Evolutionary conservation across 768 basidiomycete species (phyloP).

Genomic region (Phaeolepiota aurea): DNA sequence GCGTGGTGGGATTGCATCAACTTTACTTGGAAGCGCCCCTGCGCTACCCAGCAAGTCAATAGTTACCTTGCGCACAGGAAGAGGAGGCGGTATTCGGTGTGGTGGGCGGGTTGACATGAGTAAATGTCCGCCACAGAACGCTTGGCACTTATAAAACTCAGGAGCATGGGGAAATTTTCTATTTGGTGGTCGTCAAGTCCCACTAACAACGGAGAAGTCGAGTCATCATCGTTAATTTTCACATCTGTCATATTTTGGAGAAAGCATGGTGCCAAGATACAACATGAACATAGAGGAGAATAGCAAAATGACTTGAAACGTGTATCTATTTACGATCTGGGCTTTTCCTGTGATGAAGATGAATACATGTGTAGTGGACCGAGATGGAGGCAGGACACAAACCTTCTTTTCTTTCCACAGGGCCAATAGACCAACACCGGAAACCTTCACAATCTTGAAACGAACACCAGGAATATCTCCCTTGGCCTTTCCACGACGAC

Average conservation of each 20-base stretch:
- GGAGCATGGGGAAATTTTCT: no score
- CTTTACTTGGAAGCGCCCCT: no score
- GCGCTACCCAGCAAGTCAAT: no score
- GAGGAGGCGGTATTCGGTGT: no score
- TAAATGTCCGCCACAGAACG: no score
- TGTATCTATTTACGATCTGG: conserved; percentile 24
- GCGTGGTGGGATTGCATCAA: no score
- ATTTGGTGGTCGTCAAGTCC: no score
- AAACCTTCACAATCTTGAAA: conserved; percentile 99
- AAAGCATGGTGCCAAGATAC: conserved; percentile 10
- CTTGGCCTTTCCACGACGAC: conserved; percentile 99
- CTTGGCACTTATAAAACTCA: no score
- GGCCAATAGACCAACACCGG: conserved; percentile 96
- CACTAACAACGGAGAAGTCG: no score
- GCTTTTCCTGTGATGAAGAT: conserved; percentile 47
- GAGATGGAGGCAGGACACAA: conserved; percentile 14
- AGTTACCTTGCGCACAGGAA: no score
- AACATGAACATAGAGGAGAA: conserved; percentile 13
- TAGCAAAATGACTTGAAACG: conserved; percentile 7
- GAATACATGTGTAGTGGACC: background rate
- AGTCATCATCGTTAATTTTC: no score
- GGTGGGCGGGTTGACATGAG: no score
- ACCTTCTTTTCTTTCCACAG: conserved; percentile 99
- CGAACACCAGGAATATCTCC: conserved; percentile 99
- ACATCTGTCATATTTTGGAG: conserved; percentile 2